These are phyloP conservation scores for Phalaenopsis hybrid DNA, from an alignment of 116 monocot species.

Conservation along the genomic window DNA sequence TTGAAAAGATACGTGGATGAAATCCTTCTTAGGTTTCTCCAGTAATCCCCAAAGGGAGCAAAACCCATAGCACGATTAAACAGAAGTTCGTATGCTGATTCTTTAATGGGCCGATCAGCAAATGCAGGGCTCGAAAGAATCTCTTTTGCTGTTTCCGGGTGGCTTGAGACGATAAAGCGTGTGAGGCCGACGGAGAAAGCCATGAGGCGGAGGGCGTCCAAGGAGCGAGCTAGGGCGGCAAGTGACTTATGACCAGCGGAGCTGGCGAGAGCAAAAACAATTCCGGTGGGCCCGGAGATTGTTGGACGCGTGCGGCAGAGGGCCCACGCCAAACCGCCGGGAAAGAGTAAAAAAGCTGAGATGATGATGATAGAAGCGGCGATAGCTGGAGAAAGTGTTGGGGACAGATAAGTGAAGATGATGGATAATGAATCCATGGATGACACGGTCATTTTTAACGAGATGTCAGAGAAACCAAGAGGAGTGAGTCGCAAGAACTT, in stretches of 20 bases:
- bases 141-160: constrained; percentile 50
- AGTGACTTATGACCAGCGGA: constrained; percentile 30
- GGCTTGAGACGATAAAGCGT: constrained; percentile 42
- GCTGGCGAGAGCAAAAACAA: constrained; percentile 17
- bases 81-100: constrained; percentile 46
- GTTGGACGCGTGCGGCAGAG: neutral
- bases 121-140: constrained; percentile 49
- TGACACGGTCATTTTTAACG: neutral
- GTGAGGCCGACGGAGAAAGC: constrained; percentile 61
- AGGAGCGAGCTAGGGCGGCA: constrained; percentile 7
- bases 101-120: constrained; percentile 49
- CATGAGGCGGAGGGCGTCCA: constrained; percentile 29
- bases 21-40: constrained; percentile 38
- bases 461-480: neutral
- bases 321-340: constrained; percentile 44
- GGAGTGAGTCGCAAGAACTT: neutral
- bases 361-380: constrained; percentile 3
- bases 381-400: constrained; percentile 7
- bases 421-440: neutral
- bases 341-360: constrained; percentile 17
- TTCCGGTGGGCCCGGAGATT: constrained; percentile 30
- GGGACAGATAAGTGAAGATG: neutral
- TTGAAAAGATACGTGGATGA: constrained; percentile 39
- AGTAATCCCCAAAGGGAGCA: constrained; percentile 50
- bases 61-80: constrained; percentile 66